Evolutionary conservation across 495 filamentous ascomycete genomes (phyloP).

Genomic region (Penicillium egyptiacum): DNA sequence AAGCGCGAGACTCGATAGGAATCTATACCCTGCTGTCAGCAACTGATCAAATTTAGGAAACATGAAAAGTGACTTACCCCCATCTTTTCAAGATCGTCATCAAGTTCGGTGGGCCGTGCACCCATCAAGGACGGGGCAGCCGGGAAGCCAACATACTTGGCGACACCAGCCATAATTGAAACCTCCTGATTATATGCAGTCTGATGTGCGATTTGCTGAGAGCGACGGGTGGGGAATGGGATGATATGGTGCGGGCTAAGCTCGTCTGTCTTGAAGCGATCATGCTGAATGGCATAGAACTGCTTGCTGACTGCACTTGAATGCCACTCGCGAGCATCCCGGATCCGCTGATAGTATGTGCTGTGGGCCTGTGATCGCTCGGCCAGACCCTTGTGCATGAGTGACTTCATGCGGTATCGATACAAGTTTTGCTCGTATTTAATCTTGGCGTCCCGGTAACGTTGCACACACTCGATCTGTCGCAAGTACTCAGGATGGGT

Average conservation of each 20-base stretch:
- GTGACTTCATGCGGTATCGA: slow-evolving; percentile 67
- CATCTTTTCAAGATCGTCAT: slow-evolving; percentile 87
- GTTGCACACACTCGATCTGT: slow-evolving; percentile 80
- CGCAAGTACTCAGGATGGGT: slow-evolving; percentile 87
- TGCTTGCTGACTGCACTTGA: slow-evolving; percentile 77
- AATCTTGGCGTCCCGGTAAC: slow-evolving; percentile 75
- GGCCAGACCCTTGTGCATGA: slow-evolving; percentile 71
- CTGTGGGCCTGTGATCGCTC: slow-evolving; percentile 79
- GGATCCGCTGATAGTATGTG: slow-evolving; percentile 80
- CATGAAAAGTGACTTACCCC: slow-evolving; percentile 62
- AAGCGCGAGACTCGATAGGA: slow-evolving; percentile 34
- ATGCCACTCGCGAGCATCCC: slow-evolving; percentile 77
- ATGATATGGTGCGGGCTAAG: slow-evolving; percentile 77
- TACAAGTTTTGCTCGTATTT: slow-evolving; percentile 68
- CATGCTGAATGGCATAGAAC: slow-evolving; percentile 88
- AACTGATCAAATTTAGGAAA: not conserved
- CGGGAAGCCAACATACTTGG: slow-evolving; percentile 93
- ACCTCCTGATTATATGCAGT: slow-evolving; percentile 92
- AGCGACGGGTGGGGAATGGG: slow-evolving; percentile 66
- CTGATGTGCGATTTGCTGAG: slow-evolving; percentile 74
- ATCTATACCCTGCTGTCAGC: slow-evolving; percentile 35
- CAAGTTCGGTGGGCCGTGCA: slow-evolving; percentile 69
- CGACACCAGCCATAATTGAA: slow-evolving; percentile 82
- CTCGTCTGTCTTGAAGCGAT: slow-evolving; percentile 78
- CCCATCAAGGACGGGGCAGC: slow-evolving; percentile 81